phyloP scores from a whole-genome alignment of 2,329 filamentous ascomycete genomes.

The Colletotrichum sp. region DNA sequence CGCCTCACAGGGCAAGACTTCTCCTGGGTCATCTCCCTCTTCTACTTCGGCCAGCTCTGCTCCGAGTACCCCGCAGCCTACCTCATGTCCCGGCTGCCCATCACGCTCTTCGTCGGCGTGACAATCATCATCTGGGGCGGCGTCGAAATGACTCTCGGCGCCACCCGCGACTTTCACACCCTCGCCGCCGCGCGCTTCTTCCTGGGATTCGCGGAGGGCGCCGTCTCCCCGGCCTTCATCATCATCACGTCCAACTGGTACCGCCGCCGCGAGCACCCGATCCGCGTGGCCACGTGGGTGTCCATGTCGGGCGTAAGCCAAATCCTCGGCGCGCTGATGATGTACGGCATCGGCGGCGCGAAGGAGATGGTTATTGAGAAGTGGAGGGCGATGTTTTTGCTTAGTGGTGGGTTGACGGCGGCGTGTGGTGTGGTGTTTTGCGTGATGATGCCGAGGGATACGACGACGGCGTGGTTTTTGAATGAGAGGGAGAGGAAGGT shows the following conservation, averaged over 20 bases:
- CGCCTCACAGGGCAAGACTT: conserved; percentile 4
- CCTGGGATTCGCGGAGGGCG: conserved; percentile 33
- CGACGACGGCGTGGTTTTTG: conserved; percentile 5
- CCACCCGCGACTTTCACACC: conserved; percentile 24
- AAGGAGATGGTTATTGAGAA: conserved; percentile 11
- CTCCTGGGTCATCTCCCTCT: conserved; percentile 18
- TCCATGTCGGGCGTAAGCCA: conserved; percentile 32
- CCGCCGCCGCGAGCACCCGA: conserved; percentile 30
- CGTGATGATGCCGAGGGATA: conserved; percentile 4
- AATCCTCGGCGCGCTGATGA: conserved; percentile 30
- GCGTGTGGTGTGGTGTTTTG: neutral
- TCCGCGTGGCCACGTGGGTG: conserved; percentile 32
- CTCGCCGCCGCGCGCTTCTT: conserved; percentile 30
- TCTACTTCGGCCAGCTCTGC: conserved; percentile 21
- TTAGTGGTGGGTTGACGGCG: conserved; percentile 17
- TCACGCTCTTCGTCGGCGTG: conserved; percentile 14
- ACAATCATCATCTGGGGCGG: conserved; percentile 27
- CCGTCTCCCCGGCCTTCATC: conserved; percentile 35
- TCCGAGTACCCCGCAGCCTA: conserved; percentile 18
- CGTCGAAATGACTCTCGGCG: conserved; percentile 28
- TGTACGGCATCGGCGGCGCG: conserved; percentile 28
- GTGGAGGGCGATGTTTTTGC: conserved; percentile 25
- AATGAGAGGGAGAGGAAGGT: conserved; percentile 1
- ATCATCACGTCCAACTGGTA: conserved; percentile 37
- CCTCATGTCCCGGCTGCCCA: conserved; percentile 12